These are phyloP conservation scores for Nitzschia sp. DNA, from an alignment of 108 stramenopile genomes.

Conservation along the genomic window DNA sequence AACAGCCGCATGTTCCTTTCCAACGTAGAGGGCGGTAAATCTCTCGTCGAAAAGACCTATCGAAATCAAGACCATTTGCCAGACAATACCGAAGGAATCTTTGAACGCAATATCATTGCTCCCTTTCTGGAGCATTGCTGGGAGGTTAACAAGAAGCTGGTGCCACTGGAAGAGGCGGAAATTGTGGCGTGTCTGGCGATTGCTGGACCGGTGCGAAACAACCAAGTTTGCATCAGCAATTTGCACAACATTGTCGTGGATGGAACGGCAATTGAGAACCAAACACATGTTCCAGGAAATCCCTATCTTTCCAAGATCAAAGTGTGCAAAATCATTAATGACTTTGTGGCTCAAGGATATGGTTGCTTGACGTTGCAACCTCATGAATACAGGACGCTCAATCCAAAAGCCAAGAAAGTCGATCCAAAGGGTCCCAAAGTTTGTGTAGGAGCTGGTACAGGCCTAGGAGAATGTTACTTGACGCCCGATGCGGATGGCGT, in stretches of 20 bases:
- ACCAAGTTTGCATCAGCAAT: conserved; percentile 81
- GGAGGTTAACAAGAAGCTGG: conserved; percentile 43
- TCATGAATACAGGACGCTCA: conserved; percentile 59
- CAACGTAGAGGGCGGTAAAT: conserved; percentile 37
- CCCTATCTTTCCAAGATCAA: conserved; percentile 41
- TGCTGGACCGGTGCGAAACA: conserved; percentile 92
- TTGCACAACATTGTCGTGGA: conserved; percentile 63
- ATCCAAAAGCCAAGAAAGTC: conserved; percentile 53
- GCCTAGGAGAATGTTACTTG: conserved; percentile 93
- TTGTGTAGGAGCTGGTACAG: conserved; percentile 97
- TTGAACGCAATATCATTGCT: conserved; percentile 58
- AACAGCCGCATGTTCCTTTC: conserved; percentile 84
- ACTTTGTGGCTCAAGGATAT: conserved; percentile 96
- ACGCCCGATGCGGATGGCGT: conserved; percentile 50
- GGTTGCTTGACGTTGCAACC: conserved; percentile 89
- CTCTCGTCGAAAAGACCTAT: conserved; percentile 55
- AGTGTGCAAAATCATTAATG: conserved; percentile 87
- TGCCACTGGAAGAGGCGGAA: conserved; percentile 29
- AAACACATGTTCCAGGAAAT: conserved; percentile 30
- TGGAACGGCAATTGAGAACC: conserved; percentile 65
- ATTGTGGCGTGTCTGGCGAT: conserved; percentile 87
- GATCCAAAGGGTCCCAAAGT: conserved; percentile 78
- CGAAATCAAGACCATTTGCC: conserved; percentile 55
- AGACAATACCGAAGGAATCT: conserved; percentile 36
- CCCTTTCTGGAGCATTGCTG: conserved; percentile 73